Evolutionary conservation across 2,329 filamentous ascomycete genomes (phyloP).

Genomic region (Uncinocarpus reesii): DNA sequence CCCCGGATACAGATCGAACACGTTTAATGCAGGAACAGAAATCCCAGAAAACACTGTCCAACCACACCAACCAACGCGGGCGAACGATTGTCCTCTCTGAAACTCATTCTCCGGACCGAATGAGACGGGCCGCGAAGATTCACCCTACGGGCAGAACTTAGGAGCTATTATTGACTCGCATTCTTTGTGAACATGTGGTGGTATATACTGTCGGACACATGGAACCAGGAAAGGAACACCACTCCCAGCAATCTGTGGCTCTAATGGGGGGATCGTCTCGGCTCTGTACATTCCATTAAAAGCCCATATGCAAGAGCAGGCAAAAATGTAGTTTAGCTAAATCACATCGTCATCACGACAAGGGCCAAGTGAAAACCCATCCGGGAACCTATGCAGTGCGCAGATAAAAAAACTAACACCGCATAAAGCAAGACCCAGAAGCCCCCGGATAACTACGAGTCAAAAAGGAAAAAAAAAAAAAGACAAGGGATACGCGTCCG

Average conservation of each 20-base stretch:
- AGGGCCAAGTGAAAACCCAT: background rate
- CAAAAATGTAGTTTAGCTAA: background rate
- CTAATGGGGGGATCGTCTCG: too few relatives aligned
- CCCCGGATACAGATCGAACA: background rate
- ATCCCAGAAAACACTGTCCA: background rate
- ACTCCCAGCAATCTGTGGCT: too few relatives aligned
- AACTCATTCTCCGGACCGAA: background rate
- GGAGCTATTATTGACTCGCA: too few relatives aligned
- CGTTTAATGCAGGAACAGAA: background rate
- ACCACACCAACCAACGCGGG: background rate
- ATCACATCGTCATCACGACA: background rate
- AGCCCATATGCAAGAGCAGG: too few relatives aligned
- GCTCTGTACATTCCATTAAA: too few relatives aligned
- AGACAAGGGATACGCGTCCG: background rate
- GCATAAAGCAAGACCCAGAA: background rate
- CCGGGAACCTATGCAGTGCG: background rate
- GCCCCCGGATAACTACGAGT: background rate
- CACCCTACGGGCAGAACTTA: too few relatives aligned
- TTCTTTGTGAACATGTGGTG: too few relatives aligned
- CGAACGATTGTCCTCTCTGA: background rate
- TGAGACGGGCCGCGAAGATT: background rate
- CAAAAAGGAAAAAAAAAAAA: background rate
- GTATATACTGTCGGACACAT: too few relatives aligned
- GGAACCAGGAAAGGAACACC: too few relatives aligned
- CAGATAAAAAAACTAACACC: background rate